A percentile compares a stretch with the other conserved stretches of the same genome.
phyloP scores from a whole-genome alignment of 1,284 basidiomycete species.

The Sporisorium exsertum region DNA sequence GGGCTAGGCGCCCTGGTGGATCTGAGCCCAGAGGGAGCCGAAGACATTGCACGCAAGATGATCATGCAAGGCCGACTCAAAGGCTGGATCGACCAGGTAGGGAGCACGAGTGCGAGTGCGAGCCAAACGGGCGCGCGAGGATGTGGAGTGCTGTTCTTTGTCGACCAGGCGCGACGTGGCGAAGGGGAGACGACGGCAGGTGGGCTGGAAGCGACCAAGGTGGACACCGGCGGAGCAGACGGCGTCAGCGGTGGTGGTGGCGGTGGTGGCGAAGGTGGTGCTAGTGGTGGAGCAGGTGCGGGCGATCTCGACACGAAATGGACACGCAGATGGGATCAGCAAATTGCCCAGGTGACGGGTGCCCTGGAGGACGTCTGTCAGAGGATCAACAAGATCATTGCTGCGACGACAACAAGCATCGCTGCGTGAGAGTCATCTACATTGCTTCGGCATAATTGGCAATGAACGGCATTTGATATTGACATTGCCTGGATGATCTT shows the following conservation, averaged over 20 bases:
- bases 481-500: neutral
- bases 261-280: constrained; percentile 14
- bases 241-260: constrained; percentile 10
- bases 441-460: neutral
- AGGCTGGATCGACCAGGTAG: constrained; percentile 90
- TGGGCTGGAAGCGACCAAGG: constrained; percentile 39
- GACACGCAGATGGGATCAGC: constrained; percentile 51
- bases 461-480: neutral
- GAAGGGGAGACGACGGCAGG: constrained; percentile 48
- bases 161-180: constrained; percentile 73
- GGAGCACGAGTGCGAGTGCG: neutral
- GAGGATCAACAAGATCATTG: constrained; percentile 38
- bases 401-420: constrained; percentile 8
- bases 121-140: constrained; percentile 4
- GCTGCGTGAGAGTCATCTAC: neutral
- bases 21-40: constrained; percentile 76
- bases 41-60: constrained; percentile 94
- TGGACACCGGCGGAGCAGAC: constrained; percentile 10
- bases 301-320: constrained; percentile 41
- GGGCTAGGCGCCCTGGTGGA: constrained; percentile 56
- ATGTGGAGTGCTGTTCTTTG: constrained; percentile 84
- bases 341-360: constrained; percentile 49
- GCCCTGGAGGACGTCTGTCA: constrained; percentile 53
- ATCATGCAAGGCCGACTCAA: constrained; percentile 92
- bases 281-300: constrained; percentile 12